A percentile compares a stretch with the other conserved stretches of the same genome.
These are phyloP conservation scores for Ziziphus jujuba DNA, from an alignment of 306 rosid species.

Conservation along the genomic window DNA sequence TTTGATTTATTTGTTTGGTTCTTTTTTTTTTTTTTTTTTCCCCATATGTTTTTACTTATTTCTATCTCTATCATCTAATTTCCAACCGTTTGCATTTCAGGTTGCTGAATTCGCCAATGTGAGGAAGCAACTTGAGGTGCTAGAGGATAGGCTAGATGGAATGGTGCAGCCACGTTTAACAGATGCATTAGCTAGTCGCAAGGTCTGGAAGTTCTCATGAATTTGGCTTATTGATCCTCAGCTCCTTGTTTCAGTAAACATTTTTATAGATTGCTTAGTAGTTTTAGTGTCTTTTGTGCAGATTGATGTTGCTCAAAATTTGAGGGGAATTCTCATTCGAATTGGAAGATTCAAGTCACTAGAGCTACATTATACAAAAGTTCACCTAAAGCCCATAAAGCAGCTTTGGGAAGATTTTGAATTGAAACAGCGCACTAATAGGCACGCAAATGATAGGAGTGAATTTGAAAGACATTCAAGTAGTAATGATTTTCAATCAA, in stretches of 20 bases:
- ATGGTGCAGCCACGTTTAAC: constrained; percentile 97
- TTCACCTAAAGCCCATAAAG: constrained; percentile 88
- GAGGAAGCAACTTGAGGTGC: constrained; percentile 94
- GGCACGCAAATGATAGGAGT: constrained; percentile 55
- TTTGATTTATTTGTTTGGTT: neutral
- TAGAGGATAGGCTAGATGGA: constrained; percentile 91
- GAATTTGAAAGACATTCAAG: constrained; percentile 56
- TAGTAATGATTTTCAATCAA: constrained; percentile 49
- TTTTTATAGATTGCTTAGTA: neutral
- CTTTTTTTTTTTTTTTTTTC: neutral
- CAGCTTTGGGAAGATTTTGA: constrained; percentile 93
- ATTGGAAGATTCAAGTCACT: constrained; percentile 96
- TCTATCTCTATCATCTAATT: neutral
- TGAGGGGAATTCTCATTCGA: constrained; percentile 88
- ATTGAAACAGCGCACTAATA: constrained; percentile 53
- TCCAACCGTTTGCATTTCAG: constrained; percentile 29
- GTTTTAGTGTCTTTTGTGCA: constrained; percentile 27
- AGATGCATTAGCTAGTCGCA: constrained; percentile 85
- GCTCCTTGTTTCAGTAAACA: constrained; percentile 15
- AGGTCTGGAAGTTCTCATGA: constrained; percentile 37
- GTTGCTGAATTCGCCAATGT: constrained; percentile 99
- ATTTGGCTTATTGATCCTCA: neutral
- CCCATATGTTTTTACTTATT: neutral
- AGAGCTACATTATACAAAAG: constrained; percentile 85
- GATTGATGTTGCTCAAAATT: constrained; percentile 87